Conservation (phyloP, 176 grass and related monocot species). For the Lolium multiflorum region DNA sequence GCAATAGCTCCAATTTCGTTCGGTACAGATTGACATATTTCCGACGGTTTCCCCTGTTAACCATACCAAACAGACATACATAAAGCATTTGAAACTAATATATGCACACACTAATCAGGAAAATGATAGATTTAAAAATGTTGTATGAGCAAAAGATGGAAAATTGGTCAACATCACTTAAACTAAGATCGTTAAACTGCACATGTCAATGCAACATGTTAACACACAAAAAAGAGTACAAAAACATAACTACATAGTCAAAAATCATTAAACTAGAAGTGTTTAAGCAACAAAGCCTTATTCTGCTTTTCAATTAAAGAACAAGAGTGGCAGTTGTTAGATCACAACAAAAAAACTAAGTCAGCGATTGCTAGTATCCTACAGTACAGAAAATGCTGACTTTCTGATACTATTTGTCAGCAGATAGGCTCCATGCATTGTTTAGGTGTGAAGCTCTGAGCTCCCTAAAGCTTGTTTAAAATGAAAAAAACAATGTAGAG, state of each 20-base stretch:
- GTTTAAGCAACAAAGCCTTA: slow-evolving; percentile 11
- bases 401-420: slow-evolving; percentile 34
- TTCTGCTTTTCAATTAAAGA: slow-evolving; percentile 18
- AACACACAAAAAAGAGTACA: slow-evolving; percentile 31
- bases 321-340: slow-evolving; percentile 2
- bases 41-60: slow-evolving; percentile 57
- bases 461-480: slow-evolving; percentile 32
- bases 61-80: slow-evolving; percentile 39
- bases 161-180: slow-evolving; percentile 24
- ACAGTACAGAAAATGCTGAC: slow-evolving; percentile 23
- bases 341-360: slow-evolving; percentile 24
- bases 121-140: slow-evolving; percentile 34
- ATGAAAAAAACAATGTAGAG: slow-evolving; percentile 25
- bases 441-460: slow-evolving; percentile 16
- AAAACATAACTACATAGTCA: slow-evolving; percentile 7
- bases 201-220: slow-evolving; percentile 37
- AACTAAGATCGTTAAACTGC: slow-evolving; percentile 32
- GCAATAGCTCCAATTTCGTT: slow-evolving; percentile 84
- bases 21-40: slow-evolving; percentile 86
- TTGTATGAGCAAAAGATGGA: slow-evolving; percentile 9
- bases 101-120: slow-evolving; percentile 14
- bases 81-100: slow-evolving; percentile 33
- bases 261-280: slow-evolving; percentile 19
- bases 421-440: slow-evolving; percentile 17
- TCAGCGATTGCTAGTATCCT: slow-evolving; percentile 26